Evolutionary conservation across 768 basidiomycete species (phyloP), one percentile per base, ranked within the genome.

Genomic region (Rhodotorula diobovata): DNA sequence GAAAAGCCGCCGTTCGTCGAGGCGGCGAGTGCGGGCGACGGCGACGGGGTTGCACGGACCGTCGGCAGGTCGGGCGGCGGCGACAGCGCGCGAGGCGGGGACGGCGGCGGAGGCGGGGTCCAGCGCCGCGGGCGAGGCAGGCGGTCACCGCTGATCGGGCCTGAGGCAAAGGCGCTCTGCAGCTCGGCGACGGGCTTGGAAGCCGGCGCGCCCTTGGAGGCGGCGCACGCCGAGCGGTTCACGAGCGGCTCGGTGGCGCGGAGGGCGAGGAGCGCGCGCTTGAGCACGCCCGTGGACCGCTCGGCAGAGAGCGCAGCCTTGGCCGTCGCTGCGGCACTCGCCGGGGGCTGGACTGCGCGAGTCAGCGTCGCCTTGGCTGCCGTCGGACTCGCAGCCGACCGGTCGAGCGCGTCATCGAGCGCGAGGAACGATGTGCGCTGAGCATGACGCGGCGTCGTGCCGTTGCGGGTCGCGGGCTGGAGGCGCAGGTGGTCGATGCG

Each of bases 261-360:
- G 2, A 83, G 83, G 12, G 82, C 78, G 34, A 91, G 80, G 16
- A 93, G 82, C 0, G 87, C 87, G 10, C 83, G 83, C 80, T 91
- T 92, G 66, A 93, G 83, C 69, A 83, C 85, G 61, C 86, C 85
- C 3, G 88, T 88, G 12, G 88, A 85, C 41, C 89, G 84, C 80
- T 93, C 91, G 0, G 90, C 88, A 69, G 90, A 89, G 58, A 93
- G 82, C 34, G 91, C 90, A 4, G 89, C 89, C 0, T 90, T 89
- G 0, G 90, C 90, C 10, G 87, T 64, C 6, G 32, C 60, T 32
- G 53, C 55, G 18, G 48, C 57, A 21, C 35, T 43, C 9, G 59
- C 43, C 25, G 50, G 56, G 6, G 54, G 37, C 4, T 37, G 39
- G 7, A 39, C 5, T 46, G 25, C 48, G 23, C 23, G 68, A 54